phyloP scores from a whole-genome alignment of 495 filamentous ascomycete genomes.

The Aspergillus taichungensis region DNA sequence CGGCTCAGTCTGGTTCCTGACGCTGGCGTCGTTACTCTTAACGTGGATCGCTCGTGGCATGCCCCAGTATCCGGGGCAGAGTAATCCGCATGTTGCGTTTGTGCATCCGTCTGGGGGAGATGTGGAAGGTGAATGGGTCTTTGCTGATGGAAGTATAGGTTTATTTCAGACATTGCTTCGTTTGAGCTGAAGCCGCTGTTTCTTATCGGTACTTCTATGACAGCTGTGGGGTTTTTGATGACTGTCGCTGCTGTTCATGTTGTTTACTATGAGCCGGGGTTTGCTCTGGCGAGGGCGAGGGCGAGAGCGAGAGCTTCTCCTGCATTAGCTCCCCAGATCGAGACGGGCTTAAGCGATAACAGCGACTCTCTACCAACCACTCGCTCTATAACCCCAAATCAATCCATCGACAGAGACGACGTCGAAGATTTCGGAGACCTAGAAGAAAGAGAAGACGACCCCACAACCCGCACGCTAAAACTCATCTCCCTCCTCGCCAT shows the following conservation, averaged over 20 bases:
- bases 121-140: too few relatives aligned
- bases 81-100: constrained; percentile 12
- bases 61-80: constrained; percentile 14
- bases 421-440: too few relatives aligned
- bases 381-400: neutral
- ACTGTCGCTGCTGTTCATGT: constrained; percentile 16
- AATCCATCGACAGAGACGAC: neutral
- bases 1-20: constrained; percentile 15
- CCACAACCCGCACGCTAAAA: constrained; percentile 10
- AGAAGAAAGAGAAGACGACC: constrained; percentile 7
- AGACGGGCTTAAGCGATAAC: too few relatives aligned
- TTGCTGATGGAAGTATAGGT: constrained; percentile 5
- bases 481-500: constrained; percentile 14
- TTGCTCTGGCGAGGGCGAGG: constrained; percentile 2
- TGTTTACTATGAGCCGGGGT: constrained; percentile 17
- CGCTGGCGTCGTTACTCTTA: constrained; percentile 9
- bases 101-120: too few relatives aligned
- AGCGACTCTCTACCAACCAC: too few relatives aligned
- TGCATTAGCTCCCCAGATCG: too few relatives aligned
- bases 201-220: constrained; percentile 14
- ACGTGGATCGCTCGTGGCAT: constrained; percentile 15
- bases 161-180: constrained; percentile 17
- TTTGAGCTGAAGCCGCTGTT: constrained; percentile 17
- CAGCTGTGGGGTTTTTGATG: constrained; percentile 13
- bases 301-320: too few relatives aligned